Evolutionary conservation across 768 basidiomycete species (phyloP).

Genomic region (Termitomyces sp.): DNA sequence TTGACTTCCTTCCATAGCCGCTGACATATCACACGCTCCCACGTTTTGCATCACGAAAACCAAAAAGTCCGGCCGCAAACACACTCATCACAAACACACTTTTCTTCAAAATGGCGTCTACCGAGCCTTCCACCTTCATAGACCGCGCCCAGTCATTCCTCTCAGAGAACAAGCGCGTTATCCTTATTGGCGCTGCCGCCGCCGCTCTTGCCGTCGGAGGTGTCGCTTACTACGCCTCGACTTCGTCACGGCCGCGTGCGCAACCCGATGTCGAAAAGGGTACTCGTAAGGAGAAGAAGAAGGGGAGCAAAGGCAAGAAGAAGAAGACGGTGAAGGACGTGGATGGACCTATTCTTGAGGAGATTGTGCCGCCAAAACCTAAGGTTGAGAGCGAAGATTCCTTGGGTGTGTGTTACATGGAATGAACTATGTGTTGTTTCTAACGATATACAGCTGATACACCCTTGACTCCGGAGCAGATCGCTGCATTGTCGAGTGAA

Average conservation of each 20-base stretch:
- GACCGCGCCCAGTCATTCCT: constrained; percentile 69
- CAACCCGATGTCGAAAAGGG: constrained; percentile 41
- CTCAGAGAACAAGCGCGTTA: constrained; percentile 73
- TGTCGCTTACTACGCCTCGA: constrained; percentile 71
- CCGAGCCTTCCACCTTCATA: constrained; percentile 28
- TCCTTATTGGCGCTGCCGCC: constrained; percentile 68
- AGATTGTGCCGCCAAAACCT: constrained; percentile 41
- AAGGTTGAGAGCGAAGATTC: constrained; percentile 32
- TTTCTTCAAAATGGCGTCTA: constrained; percentile 13
- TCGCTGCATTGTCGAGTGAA: constrained; percentile 55
- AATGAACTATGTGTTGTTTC: background rate
- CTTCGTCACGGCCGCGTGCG: constrained; percentile 36
- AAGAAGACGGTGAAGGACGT: constrained; percentile 54
- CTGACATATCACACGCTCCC: background rate
- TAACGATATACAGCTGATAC: constrained; percentile 28
- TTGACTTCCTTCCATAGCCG: no score
- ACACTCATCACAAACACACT: background rate
- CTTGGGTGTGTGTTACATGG: constrained; percentile 14
- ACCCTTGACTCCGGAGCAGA: constrained; percentile 48
- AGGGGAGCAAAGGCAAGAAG: constrained; percentile 47
- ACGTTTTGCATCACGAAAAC: constrained; percentile 6
- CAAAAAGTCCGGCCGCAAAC: no score
- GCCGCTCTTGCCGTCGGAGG: constrained; percentile 70
- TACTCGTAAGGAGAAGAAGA: constrained; percentile 43
- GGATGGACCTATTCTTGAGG: constrained; percentile 81